Evolutionary conservation across 2,329 filamentous ascomycete species (phyloP).

Genomic region (Diaporthe citri): DNA sequence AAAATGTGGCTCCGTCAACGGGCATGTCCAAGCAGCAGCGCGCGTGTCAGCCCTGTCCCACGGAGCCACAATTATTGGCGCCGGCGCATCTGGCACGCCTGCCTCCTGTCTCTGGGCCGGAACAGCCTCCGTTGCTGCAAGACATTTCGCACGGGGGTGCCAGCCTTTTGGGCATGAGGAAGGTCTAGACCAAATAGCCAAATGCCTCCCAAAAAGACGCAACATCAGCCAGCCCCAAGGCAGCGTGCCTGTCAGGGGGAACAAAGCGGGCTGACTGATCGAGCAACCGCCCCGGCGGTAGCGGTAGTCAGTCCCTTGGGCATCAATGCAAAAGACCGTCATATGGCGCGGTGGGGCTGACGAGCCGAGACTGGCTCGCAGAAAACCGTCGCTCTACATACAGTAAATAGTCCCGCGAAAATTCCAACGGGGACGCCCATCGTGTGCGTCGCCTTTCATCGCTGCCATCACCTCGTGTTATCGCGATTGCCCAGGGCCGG

Average conservation of each 20-base stretch:
- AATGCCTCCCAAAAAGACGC: not conserved
- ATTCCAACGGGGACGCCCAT: not conserved
- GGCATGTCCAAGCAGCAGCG: slow-evolving; percentile 8
- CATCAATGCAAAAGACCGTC: slow-evolving; percentile 39
- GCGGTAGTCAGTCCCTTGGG: slow-evolving; percentile 37
- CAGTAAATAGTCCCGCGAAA: slow-evolving; percentile 23
- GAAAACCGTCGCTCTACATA: not conserved
- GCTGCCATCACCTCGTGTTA: not conserved
- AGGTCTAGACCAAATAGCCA: not conserved
- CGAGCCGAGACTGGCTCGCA: slow-evolving; percentile 34
- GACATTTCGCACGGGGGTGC: slow-evolving; percentile 25
- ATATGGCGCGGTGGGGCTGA: slow-evolving; percentile 37
- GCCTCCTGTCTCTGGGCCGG: slow-evolving; percentile 16
- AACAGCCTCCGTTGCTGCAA: slow-evolving; percentile 29
- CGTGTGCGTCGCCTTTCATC: not conserved
- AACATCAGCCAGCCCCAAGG: not conserved
- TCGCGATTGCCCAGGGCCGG: not conserved
- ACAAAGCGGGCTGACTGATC: slow-evolving; percentile 10
- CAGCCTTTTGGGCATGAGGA: slow-evolving; percentile 13
- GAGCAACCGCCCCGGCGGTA: slow-evolving; percentile 25
- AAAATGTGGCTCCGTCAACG: slow-evolving; percentile 30
- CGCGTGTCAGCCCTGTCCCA: slow-evolving; percentile 34
- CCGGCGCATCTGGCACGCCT: slow-evolving; percentile 20
- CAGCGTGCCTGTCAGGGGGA: slow-evolving; percentile 11
- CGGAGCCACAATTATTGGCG: slow-evolving; percentile 19